Evolutionary conservation across 176 grass and related monocot genomes (phyloP).

Genomic region (Oryza nivara): DNA sequence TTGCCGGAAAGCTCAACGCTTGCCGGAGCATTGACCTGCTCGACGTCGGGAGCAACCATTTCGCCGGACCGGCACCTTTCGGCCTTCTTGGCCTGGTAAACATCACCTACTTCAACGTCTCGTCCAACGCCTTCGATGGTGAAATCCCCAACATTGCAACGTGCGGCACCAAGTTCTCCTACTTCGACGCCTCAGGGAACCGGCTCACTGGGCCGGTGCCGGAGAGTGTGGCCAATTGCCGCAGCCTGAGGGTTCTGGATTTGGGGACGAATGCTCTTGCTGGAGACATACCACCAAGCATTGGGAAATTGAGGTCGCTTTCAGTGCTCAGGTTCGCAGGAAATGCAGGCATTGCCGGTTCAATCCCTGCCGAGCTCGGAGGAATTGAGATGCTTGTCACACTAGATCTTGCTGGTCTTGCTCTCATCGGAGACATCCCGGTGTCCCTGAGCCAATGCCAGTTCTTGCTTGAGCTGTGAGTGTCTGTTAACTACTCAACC

Average conservation of each 20-base stretch:
- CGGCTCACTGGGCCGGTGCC: constrained; percentile 60
- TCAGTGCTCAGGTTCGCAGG: constrained; percentile 62
- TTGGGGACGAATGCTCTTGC: constrained; percentile 71
- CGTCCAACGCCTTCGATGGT: constrained; percentile 81
- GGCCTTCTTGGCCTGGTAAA: constrained; percentile 56
- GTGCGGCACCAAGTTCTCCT: constrained; percentile 59
- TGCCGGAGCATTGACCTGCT: constrained; percentile 79
- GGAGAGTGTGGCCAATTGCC: constrained; percentile 57
- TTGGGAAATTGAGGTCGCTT: constrained; percentile 74
- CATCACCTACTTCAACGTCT: constrained; percentile 96
- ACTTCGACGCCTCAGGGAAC: constrained; percentile 84
- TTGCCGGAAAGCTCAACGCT: constrained; percentile 47
- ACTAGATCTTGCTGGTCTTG: constrained; percentile 72
- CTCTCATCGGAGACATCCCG: constrained; percentile 79
- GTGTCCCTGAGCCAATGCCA: constrained; percentile 63
- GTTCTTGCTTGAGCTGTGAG: constrained; percentile 95
- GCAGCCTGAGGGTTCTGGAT: constrained; percentile 66
- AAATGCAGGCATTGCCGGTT: constrained; percentile 56
- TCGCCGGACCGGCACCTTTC: constrained; percentile 67
- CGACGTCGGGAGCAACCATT: constrained; percentile 80
- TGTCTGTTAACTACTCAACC: constrained; percentile 34
- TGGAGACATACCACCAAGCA: constrained; percentile 62
- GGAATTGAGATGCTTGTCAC: constrained; percentile 76
- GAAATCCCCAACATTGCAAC: constrained; percentile 60
- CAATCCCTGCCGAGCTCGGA: constrained; percentile 68